phyloP scores from a whole-genome alignment of 106 monocot species.

The Allium cepa region DNA sequence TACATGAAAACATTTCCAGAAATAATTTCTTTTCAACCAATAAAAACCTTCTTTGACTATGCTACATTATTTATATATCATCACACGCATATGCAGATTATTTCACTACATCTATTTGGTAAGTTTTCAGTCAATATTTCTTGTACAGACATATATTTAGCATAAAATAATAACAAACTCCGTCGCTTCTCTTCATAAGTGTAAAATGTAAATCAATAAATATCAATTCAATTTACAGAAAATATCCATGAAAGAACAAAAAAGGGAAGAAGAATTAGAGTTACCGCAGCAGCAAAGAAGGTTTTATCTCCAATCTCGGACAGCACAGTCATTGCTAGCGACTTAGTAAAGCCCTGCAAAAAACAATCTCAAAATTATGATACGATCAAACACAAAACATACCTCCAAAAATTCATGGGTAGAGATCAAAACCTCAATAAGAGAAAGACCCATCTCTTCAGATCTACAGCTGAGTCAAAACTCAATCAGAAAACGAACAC shows the following conservation, averaged over 20 bases:
- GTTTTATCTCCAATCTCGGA: conserved; percentile 99
- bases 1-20: too few relatives aligned
- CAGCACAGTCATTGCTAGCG: conserved; percentile 90
- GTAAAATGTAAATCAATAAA: too few relatives aligned
- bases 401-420: not conserved
- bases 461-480: not conserved
- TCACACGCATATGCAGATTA: too few relatives aligned
- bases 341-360: conserved; percentile 86
- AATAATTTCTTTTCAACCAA: too few relatives aligned
- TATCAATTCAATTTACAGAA: too few relatives aligned
- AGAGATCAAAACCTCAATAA: conserved; percentile 20
- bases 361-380: not conserved
- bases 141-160: not conserved
- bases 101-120: too few relatives aligned
- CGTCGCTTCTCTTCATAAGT: too few relatives aligned
- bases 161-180: too few relatives aligned
- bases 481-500: not conserved
- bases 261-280: not conserved
- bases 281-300: conserved; percentile 93
- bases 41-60: too few relatives aligned
- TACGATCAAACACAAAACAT: not conserved
- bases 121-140: too few relatives aligned
- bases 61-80: too few relatives aligned
- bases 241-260: too few relatives aligned
- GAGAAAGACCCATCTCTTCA: conserved; percentile 21